A percentile compares a stretch with the other conserved stretches of the same genome.
Evolutionary conservation across 495 filamentous ascomycete species (phyloP).

Genomic region (Baudoinia panamericana): DNA sequence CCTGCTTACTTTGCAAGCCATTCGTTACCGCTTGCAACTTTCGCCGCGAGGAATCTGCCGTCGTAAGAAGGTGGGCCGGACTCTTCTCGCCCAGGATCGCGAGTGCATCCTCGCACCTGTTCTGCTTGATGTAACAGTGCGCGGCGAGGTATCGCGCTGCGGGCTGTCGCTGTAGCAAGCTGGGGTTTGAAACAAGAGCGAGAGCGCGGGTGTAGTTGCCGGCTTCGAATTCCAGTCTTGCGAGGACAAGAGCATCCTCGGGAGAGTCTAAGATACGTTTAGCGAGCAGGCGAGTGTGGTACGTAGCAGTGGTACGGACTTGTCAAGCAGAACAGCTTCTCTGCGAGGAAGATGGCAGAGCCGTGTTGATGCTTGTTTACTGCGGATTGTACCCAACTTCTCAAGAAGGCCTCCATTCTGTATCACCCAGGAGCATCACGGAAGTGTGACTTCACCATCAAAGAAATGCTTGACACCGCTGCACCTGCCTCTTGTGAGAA

Average conservation of each 20-base stretch:
- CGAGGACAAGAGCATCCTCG: constrained; percentile 85
- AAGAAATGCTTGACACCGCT: no score
- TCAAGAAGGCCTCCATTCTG: constrained; percentile 77
- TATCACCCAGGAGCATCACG: constrained; percentile 1
- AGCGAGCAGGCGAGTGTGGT: background rate
- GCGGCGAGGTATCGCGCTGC: constrained; percentile 85
- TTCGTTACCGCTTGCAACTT: constrained; percentile 36
- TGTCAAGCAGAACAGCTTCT: constrained; percentile 89
- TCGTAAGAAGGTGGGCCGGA: constrained; percentile 69
- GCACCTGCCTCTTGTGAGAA: constrained; percentile 2
- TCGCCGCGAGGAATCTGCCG: constrained; percentile 48
- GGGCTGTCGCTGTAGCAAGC: constrained; percentile 65
- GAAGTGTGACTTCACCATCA: background rate
- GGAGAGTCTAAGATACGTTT: constrained; percentile 52
- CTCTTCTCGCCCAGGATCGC: constrained; percentile 82
- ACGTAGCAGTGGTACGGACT: constrained; percentile 42
- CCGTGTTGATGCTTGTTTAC: constrained; percentile 89
- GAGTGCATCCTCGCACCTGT: constrained; percentile 77
- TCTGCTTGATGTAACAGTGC: constrained; percentile 84
- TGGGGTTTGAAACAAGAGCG: constrained; percentile 68
- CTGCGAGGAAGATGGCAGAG: constrained; percentile 86
- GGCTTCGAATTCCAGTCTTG: constrained; percentile 84
- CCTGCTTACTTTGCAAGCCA: constrained; percentile 37
- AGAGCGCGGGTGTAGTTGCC: constrained; percentile 87
- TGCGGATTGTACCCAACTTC: constrained; percentile 86